A percentile compares a stretch with the other conserved stretches of the same genome.
phyloP scores from a whole-genome alignment of 441 rosid genomes.

The Croton setiger region DNA sequence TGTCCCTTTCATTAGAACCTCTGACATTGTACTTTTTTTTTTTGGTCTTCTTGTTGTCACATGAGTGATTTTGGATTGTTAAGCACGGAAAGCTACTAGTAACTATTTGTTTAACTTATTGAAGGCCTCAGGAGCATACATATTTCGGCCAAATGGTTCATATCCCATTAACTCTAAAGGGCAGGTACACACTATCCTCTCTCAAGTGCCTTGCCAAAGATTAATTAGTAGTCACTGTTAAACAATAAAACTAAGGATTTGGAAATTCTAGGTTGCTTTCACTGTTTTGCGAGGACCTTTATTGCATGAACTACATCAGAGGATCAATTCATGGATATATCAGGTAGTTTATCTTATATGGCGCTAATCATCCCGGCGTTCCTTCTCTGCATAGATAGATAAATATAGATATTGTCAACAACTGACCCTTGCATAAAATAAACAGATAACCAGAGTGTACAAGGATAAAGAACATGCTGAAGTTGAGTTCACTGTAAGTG shows the following conservation, averaged over 20 bases:
- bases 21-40: not conserved
- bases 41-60: slow-evolving; percentile 7
- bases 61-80: slow-evolving; percentile 14
- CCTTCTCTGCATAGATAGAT: not conserved
- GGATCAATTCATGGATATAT: slow-evolving; percentile 82
- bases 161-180: slow-evolving; percentile 50
- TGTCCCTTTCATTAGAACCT: slow-evolving; percentile 7
- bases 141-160: slow-evolving; percentile 93
- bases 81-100: not conserved
- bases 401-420: not conserved
- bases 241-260: slow-evolving; percentile 16
- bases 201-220: slow-evolving; percentile 33
- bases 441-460: slow-evolving; percentile 77
- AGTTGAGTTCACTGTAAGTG: slow-evolving; percentile 85
- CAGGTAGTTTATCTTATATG: slow-evolving; percentile 47
- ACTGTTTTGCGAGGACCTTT: slow-evolving; percentile 71
- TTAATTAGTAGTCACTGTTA: slow-evolving; percentile 12
- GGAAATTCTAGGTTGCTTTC: slow-evolving; percentile 53
- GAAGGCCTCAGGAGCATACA: slow-evolving; percentile 89
- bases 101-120: slow-evolving; percentile 17
- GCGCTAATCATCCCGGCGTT: not conserved
- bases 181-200: slow-evolving; percentile 34
- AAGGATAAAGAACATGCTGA: slow-evolving; percentile 90
- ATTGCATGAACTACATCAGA: slow-evolving; percentile 85
- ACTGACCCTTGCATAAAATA: slow-evolving; percentile 14